Base-by-base conservation (phyloP, 306 rosid genomes). In the Gillenia trifoliata region DNA sequence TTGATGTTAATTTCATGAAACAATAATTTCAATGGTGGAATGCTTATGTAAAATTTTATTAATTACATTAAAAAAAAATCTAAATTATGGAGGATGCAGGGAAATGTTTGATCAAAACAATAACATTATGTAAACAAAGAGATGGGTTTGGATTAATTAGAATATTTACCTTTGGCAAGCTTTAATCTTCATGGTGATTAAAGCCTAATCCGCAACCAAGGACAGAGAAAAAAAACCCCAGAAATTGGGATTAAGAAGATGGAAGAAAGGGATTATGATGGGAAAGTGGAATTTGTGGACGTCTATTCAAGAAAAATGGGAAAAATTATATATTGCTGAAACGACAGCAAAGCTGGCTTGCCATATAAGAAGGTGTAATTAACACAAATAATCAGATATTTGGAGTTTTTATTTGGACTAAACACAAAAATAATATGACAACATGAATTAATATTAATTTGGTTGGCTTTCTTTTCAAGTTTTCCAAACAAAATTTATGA, bases 161-260 rank as follows among this genome's bases (percentile, higher is more conserved):
- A 72, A 17, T 20, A 57, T 25, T 17, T 72, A 72, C 76, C 68
- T 60, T 20, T 28, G 30, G 16, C 29, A 28, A 30, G 63, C 29
- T 34, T 71, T 71, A 19, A 40, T 54, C 40, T 59, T 28, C 76
- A 72, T 72, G 68, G 68, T 41, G 57, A 40, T 59, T 20, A 28
- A 38, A 59, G 67, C 68, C 68, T 19, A 41, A 60, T 40, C 49
- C 31, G 16, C 56, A 38, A 40, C 59, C 68, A 25, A 64, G 67
- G 63, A 45, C 25, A 11, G 29, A 11, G 63, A 26, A 26, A 56
- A 28, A 26, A 20, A 4, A 31, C 0, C 76, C 68, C 30, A 6
- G 43, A 41, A 71, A 40, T 60, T 60, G 41, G 68, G 57, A 64
- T 64, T 26, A 33, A 20, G 28, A 20, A 15, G 29, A 17, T 11